Base-by-base conservation (phyloP, 805 yeast species). In the Naumovozyma dairenensis region DNA sequence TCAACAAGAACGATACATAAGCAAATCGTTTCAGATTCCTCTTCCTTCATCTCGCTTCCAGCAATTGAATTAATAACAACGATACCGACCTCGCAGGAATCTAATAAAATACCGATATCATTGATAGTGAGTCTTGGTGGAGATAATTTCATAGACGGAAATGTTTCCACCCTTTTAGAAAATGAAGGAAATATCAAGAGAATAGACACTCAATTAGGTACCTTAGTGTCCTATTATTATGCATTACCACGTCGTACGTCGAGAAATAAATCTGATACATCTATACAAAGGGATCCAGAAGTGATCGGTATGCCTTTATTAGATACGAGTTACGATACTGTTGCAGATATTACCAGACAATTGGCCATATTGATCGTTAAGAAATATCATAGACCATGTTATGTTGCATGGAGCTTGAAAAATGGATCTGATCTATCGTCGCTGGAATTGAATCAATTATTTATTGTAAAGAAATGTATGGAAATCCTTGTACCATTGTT, bases 261-360 rank as follows among this genome's bases (percentile, higher is more conserved):
- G 7, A 21, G 20, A 9, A 21, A 16, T 4, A n/a, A n/a, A n/a
- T n/a, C n/a, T n/a, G n/a, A n/a, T n/a, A n/a, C n/a, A n/a, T n/a
- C n/a, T n/a, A n/a, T n/a, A n/a, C 32, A 25, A 10, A 17, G n/a
- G 15, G 29, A 25, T 3, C 35, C 34, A 18, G 43, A 44, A 6
- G 53, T 51, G 5, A 42, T 49, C 5, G 48, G 54, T 4, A 41
- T 53, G 5, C 44, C 50, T 10, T 31, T 55, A 35, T 21, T 49
- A 13, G 57, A 51, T 35, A 45, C 57, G 9, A 41, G 33, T 20
- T 40, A 46, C 35, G 59, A 55, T 29, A 35, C 45, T 33, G 36
- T 49, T 12, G 41, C 52, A 35, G 60, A 53, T 26, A 31, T 49
- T 4, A 46, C 59, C 3, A 43, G 55, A 32, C 55, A 49, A 32